phyloP scores from a whole-genome alignment of 257 asterid species.

The Nicotiana tomentosiformis region DNA sequence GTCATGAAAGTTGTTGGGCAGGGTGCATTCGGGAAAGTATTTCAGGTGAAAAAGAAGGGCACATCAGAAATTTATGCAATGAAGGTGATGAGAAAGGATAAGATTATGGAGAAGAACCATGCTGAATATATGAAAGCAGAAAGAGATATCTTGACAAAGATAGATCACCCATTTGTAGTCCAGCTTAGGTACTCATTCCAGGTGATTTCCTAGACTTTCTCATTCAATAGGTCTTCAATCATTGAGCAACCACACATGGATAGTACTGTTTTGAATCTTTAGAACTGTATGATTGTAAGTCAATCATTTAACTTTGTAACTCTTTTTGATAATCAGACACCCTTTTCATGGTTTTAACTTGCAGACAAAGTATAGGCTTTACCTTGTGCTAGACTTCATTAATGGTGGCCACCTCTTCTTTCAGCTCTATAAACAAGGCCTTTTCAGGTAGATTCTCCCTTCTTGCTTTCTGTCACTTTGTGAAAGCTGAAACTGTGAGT shows the following conservation, averaged over 20 bases:
- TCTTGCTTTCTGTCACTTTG: background rate
- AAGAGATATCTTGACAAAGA: constrained; percentile 59
- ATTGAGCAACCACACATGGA: background rate
- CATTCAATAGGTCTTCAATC: background rate
- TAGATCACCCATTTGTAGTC: constrained; percentile 59
- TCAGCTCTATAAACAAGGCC: constrained; percentile 65
- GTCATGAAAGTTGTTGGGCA: constrained; percentile 57
- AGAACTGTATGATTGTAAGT: background rate
- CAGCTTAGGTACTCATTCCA: constrained; percentile 69
- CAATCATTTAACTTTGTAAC: background rate
- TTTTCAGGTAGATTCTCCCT: constrained; percentile 45
- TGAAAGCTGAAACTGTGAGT: constrained; percentile 1
- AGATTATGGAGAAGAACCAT: constrained; percentile 65
- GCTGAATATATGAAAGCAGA: constrained; percentile 56
- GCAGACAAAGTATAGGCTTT: constrained; percentile 72
- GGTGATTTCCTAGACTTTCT: constrained; percentile 21
- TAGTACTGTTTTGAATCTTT: background rate
- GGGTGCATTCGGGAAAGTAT: constrained; percentile 70
- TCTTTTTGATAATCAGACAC: constrained; percentile 2
- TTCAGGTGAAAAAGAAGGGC: constrained; percentile 51
- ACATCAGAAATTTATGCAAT: constrained; percentile 55
- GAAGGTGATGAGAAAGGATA: constrained; percentile 79
- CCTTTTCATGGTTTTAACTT: background rate
- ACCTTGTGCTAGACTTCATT: constrained; percentile 68
- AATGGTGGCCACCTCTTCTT: constrained; percentile 78